phyloP scores from a whole-genome alignment of 768 basidiomycete species.

The Mycena floridula region DNA sequence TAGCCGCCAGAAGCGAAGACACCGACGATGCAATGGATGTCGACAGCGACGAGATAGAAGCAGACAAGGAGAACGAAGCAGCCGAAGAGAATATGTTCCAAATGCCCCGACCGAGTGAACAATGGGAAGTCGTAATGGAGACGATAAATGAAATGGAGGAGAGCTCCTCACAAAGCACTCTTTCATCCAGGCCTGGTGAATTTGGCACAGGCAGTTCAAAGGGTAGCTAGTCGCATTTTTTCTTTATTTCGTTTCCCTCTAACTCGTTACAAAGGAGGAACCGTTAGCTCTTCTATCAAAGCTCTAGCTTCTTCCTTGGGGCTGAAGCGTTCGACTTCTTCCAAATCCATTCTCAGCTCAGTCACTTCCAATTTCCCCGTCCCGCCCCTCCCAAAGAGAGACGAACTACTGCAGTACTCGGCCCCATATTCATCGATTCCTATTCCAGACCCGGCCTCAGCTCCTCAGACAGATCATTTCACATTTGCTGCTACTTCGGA shows the following conservation, averaged over 20 bases:
- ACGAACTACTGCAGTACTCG: constrained; percentile 34
- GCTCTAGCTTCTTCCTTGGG: constrained; percentile 73
- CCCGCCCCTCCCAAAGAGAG: constrained; percentile 7
- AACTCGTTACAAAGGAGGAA: constrained; percentile 37
- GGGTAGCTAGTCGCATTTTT: constrained; percentile 40
- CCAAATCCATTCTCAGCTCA: constrained; percentile 16
- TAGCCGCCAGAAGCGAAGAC: constrained; percentile 47
- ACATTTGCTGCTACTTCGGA: constrained; percentile 17
- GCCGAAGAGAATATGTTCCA: constrained; percentile 18
- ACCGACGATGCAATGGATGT: constrained; percentile 11
- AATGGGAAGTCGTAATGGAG: constrained; percentile 88
- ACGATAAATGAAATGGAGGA: constrained; percentile 67
- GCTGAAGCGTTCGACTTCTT: constrained; percentile 47
- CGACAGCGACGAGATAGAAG: constrained; percentile 14
- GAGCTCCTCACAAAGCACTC: constrained; percentile 39
- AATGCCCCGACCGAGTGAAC: constrained; percentile 61
- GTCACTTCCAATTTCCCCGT: not conserved
- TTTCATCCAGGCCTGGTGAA: constrained; percentile 53
- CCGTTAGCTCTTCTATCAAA: constrained; percentile 66
- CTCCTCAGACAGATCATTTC: constrained; percentile 44
- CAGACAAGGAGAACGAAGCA: constrained; percentile 23
- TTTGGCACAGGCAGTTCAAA: constrained; percentile 55
- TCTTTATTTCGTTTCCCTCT: constrained; percentile 8
- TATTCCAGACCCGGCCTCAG: constrained; percentile 17
- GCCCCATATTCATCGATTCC: constrained; percentile 39